Base-by-base conservation (phyloP, 352 stramenopile genomes). In the Globisporangium polare region DNA sequence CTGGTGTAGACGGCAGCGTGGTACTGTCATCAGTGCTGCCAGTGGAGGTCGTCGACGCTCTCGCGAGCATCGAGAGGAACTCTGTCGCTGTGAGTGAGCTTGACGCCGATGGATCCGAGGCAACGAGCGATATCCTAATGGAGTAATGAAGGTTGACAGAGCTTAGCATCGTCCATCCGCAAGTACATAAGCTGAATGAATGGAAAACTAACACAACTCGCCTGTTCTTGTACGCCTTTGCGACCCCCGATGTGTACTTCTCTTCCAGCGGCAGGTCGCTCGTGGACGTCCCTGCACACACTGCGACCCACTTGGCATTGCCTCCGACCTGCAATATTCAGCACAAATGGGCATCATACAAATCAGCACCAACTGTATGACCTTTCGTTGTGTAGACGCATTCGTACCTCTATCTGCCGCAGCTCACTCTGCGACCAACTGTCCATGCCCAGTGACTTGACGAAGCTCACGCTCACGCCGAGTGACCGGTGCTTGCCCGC, bases 371-470 rank as follows among this genome's bases (percentile, higher is more conserved):
- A 9, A 35, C 13, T n/a, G n/a, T n/a, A 43, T 43, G 4, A 2
- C 37, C 37, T 7, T n/a, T 20, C 27, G 15, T n/a, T 37, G 15
- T 17, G 15, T 17, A 10, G 24, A 18, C 17, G 7, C 43, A 18
- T 29, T 8, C 52, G 26, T 18, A 78, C 60, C 65, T 92, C 79
- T n/a, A 95, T 67, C 17, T 69, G 63, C 20, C 76, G 72, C 12
- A 78, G 68, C 54, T 95, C 82, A 5, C 24, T 69, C 8, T 55
- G 20, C 9, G 79, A 77, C 84, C 86, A 95, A 9, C 65, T 73
- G 60, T 95, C 86, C 83, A 95, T 94, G 17, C 63, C 69, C 10
- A 95, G 53, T 9, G 84, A 94, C 74, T 93, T 92, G 71, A 95
- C 84, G 61, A 94, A 90, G 68, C 83, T 94, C 56, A 81, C 80